Base-by-base conservation (phyloP, 331 rosid species). In the Stylosanthes scabra region DNA sequence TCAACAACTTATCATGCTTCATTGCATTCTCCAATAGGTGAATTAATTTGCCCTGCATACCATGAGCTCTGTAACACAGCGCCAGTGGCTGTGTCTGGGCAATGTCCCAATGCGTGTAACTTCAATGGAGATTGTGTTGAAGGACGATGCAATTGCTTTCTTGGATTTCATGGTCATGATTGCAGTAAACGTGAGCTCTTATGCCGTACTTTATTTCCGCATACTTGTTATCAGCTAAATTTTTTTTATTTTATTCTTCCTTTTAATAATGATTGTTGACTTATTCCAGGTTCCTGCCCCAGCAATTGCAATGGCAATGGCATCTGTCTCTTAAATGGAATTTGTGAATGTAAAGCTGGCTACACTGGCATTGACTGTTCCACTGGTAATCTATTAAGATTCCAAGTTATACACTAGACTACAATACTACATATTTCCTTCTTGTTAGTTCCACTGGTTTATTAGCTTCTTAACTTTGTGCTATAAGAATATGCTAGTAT, bases 91-190 rank as follows among this genome's bases (percentile, higher is more conserved):
- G 85, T 74, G 52, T 52, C 93, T 15, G 96, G 96, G 41, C 86
- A 85, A 70, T 93, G 98, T 78, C 94, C 97, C 58, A 85, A 76
- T 62, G 84, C 88, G 13, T 93, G 98, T 80, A 88, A 83, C 77
- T 91, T 89, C 68, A 91, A 88, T 79, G 98, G 98, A 65, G 96
- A 91, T 82, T 93, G 98, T 76, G 87, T 93, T 73, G 90, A 86
- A 59, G 98, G 96, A 82, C 86, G 75, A 68, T 93, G 98, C 74
- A 84, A 77, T 74, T 93, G 98, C 71, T 91, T 91, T 84, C 82
- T 83, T 44, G 97, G 97, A 78, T 88, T 83, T 80, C 85, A 84
- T 66, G 97, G 95, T 77, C 84, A 82, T 16, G 96, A 91, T 78
- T 93, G 98, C 86, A 79, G 86, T 68, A 81, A 81, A 81, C 95